Conservation (phyloP, 2,329 filamentous ascomycete species). For the Hypoxylon sp. region DNA sequence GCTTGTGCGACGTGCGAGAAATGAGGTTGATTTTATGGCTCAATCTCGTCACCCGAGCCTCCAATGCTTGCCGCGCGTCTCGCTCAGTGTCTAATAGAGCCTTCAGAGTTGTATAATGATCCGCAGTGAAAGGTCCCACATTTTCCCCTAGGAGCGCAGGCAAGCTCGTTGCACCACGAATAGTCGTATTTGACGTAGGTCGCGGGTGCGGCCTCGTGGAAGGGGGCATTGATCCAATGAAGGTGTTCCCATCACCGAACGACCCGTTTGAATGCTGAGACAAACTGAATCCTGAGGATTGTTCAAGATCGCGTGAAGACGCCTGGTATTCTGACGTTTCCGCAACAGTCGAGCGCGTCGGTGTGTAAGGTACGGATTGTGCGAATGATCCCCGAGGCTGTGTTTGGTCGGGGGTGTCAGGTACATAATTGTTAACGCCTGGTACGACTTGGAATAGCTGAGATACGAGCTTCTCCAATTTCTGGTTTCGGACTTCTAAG, state of each 20-base stretch:
- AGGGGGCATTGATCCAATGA: conserved; percentile 59
- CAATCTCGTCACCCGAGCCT: conserved; percentile 69
- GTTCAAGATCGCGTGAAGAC: conserved; percentile 46
- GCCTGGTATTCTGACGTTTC: conserved; percentile 54
- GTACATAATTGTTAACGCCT: conserved; percentile 56
- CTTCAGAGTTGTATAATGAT: conserved; percentile 66
- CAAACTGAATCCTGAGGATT: conserved; percentile 53
- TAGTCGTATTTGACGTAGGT: conserved; percentile 63
- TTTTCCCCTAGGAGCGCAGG: conserved; percentile 58
- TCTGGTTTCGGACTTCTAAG: conserved; percentile 67
- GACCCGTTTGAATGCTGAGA: conserved; percentile 62
- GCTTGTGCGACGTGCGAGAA: conserved; percentile 58
- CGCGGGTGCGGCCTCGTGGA: conserved; percentile 52
- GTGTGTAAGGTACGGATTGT: conserved; percentile 49
- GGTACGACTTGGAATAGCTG: conserved; percentile 65
- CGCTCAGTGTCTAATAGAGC: conserved; percentile 71
- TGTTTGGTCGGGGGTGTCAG: conserved; percentile 50
- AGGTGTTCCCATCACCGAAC: conserved; percentile 63
- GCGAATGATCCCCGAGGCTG: conserved; percentile 47
- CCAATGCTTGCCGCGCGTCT: conserved; percentile 68
- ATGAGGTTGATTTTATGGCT: conserved; percentile 65
- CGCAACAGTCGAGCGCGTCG: conserved; percentile 48
- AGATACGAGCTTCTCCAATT: conserved; percentile 67
- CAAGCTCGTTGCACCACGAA: conserved; percentile 64
- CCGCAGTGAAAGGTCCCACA: conserved; percentile 56